Base-by-base conservation (phyloP, 176 grass and related monocot genomes). In the Musa acuminata region DNA sequence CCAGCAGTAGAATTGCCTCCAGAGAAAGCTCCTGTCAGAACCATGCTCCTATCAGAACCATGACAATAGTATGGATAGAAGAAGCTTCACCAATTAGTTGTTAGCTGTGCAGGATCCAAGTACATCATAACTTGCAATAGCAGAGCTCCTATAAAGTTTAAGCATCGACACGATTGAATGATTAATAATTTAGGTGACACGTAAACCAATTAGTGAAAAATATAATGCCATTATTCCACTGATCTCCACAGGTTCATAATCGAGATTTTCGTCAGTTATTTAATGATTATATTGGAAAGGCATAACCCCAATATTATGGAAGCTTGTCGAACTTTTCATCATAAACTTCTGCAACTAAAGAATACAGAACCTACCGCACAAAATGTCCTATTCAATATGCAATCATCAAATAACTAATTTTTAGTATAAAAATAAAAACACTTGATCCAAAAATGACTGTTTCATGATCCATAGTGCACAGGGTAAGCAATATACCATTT, bases 1-100 rank as follows among this genome's bases (percentile, higher is more conserved):
- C 78, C 77, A 63, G 87, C 72, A 2, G 55, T 78, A 0, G 84
- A 79, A 7, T 70, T 89, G 22, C 79, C 81, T 52, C 81, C 74
- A 0, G 91, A 82, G 82, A 87, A 99, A 82, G 93, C 71, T 20
- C 91, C 91, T 99, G 88, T 17, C 29, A 26, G 49, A 13, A 79
- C 77, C 64, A 82, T 22, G 72, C 71, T 20, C 91, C 91, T 99
- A 86, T 17, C 29, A 26, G 49, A 13, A 79, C 77, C 64, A 82
- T 22, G 72, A 60, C 0, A 43, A 43, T 3, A 0, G 69, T 50
- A 1, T 51, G 67, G 71, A 69, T 13, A 78, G 1, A 49, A 69
- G n/a, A 19, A 12, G 80, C 8, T 74, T 76, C 16, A 66, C 13
- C 51, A 75, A n/a, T 74, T 9, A 12, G 22, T 19, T 66, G 26